Base-by-base conservation (phyloP, 768 basidiomycete genomes). In the Termitomyces sp. region DNA sequence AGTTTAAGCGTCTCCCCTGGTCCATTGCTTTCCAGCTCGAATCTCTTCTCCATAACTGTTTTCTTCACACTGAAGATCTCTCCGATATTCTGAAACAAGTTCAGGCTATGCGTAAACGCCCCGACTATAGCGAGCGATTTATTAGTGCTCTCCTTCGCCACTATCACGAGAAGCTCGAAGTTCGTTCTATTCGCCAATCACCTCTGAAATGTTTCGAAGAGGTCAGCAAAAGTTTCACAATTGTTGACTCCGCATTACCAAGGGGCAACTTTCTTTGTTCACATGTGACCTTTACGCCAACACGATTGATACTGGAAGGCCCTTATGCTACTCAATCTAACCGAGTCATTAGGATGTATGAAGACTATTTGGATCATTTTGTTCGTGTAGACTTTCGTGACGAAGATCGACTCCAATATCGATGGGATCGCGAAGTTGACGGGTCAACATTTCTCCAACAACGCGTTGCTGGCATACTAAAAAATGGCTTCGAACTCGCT, bases 371-470 rank as follows among this genome's bases (percentile, higher is more conserved):
- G 45, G 80, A 88, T 30, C 72, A 81, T 60, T 95, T 95, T 65
- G 65, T 95, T 30, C 84, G 93, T 10, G 90, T 93, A 24, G 84
- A 89, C 60, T 91, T 94, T 62, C 80, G 87, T 5, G 92, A 93
- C 54, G 92, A 95, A 70, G 88, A 93, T 61, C 76, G 77, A 34
- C 74, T 88, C n/a, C 77, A 81, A 37, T 87, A 87, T 58, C 79
- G 83, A 12, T 90, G 87, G 87, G 80, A 81, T 53, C 75, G 81
- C 10, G 80, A 81, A 38, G 81, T 87, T 5, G 85, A 90, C 58
- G 81, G 80, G 0, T 65, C 69, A 2, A 64, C 70, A 14, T 84
- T 85, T 65, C 72, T 91, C 2, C 68, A 74, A 19, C 71, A 79
- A 40, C 79, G 84, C 11, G 86, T 89, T 12, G 84, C 84, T 2